Base-by-base conservation (phyloP, 306 rosid species). In the Rosa lucieae region DNA sequence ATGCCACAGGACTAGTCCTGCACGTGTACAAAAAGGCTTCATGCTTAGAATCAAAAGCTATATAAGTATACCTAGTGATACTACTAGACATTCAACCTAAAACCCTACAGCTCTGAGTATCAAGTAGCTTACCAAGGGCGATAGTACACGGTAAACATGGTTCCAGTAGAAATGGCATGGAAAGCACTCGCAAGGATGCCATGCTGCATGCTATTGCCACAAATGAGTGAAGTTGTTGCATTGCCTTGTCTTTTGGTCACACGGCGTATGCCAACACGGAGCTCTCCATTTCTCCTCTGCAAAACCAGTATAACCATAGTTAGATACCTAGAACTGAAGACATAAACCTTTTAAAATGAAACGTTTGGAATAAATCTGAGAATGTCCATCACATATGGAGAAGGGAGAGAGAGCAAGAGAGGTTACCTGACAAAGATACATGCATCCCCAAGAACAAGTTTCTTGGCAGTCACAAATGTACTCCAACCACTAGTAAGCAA, bases 401-500 rank as follows among this genome's bases (percentile, higher is more conserved):
- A 32, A 32, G 35, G 35, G 35, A 56, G 62, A 29, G 62, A 61
- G 10, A 70, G 69, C 63, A 67, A 73, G 63, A 80, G 73, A 77
- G 81, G 62, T 35, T 76, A 93, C 96, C 92, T 85, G 26, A 82
- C 73, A 76, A 92, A 92, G 82, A 89, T 84, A 81, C 91, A 89
- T 67, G 85, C 32, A 79, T 93, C 98, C 58, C 98, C 93, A 29
- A 91, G 78, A 79, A 58, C 78, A 75, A 91, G 94, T 59, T 83
- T 91, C 81, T 91, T 93, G 35, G 93, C 70, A 58, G 81, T 80
- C 7, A 89, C 86, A 67, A 93, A 93, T 51, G 82, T 83, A 84
- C 89, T 93, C 98, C 94, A 93, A 42, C 94, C 94, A 74, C 87
- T 84, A 10, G 97, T 93, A 76, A 93, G 86, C 83, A 91, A 81